Evolutionary conservation across 441 rosid species (phyloP), one percentile per base, ranked within the genome.

Genomic region (Erysimum cheiri): DNA sequence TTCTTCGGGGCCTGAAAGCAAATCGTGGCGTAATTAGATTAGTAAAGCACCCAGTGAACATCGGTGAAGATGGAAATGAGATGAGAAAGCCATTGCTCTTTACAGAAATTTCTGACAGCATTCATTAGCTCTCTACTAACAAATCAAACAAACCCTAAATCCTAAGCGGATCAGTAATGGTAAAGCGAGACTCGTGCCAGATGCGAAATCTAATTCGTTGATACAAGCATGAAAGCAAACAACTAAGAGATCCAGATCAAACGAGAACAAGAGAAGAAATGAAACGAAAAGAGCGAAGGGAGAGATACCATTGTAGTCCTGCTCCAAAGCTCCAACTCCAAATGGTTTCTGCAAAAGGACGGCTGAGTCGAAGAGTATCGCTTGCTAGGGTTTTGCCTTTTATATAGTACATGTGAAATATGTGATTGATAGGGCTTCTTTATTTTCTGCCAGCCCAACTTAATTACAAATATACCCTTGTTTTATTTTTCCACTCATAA

Each of bases 1-100:
- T 54, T 84, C 77, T 81, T 84, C 0, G 87, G 87, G 56, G 74
- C 87, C 87, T 83, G 47, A 13, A 46, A 62, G 9, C 39, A 46
- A 46, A 68, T 6, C 8, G 7, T 5, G 13, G 60, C 12, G 17
- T 31, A 6, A 50, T 40, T 3, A 66, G 31, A 66, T n/a, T 3
- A 55, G 5, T 2, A 8, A 36, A 44, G 12, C 6, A 17, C 11
- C 1, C 8, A 62, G 28, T 54, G 64, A 52, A 13, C 24, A 48
- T 14, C 0, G 6, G 2, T 10, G 14, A 13, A 28, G 29, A 41
- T 13, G 11, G 11, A 22, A 2, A 24, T 15, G 8, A 33, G 12
- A 48, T 11, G n/a, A 29, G 1, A 32, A 28, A 4, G 44, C 15
- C 37, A 53, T 22, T 19, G 37, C 8, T 32, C 46, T 39, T 14